phyloP scores from a whole-genome alignment of 2,329 filamentous ascomycete genomes.

The Alternaria sp. region DNA sequence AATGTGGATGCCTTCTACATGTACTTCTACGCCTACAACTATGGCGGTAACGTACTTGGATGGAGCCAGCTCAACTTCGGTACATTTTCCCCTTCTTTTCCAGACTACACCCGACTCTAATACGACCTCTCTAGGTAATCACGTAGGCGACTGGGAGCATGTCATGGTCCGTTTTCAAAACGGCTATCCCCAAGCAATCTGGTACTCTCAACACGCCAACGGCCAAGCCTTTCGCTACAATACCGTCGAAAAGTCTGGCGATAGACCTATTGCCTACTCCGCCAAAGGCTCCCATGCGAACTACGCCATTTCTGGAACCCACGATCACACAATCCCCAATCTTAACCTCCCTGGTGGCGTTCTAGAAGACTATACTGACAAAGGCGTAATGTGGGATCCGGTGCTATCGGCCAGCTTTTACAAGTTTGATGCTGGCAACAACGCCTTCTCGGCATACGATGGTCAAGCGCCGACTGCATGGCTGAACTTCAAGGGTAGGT shows the following conservation, averaged over 20 bases:
- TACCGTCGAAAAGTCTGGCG: conserved; percentile 61
- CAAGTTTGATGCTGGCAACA: conserved; percentile 55
- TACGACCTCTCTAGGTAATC: conserved; percentile 54
- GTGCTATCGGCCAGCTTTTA: conserved; percentile 64
- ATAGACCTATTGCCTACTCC: conserved; percentile 65
- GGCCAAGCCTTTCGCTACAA: conserved; percentile 70
- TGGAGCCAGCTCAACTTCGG: conserved; percentile 55
- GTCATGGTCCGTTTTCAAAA: conserved; percentile 71
- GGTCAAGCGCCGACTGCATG: conserved; percentile 60
- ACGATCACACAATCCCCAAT: conserved; percentile 70
- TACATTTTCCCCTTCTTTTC: neutral
- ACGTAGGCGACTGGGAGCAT: conserved; percentile 74
- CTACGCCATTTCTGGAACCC: conserved; percentile 66
- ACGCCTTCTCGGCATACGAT: conserved; percentile 59
- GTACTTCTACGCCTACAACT: conserved; percentile 68
- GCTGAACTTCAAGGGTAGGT: conserved; percentile 65
- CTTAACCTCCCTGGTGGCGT: conserved; percentile 63
- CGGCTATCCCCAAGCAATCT: conserved; percentile 63
- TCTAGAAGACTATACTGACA: conserved; percentile 63
- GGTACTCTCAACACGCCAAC: conserved; percentile 69
- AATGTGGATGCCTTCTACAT: conserved; percentile 69
- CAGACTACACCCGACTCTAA: neutral
- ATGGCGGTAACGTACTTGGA: conserved; percentile 60
- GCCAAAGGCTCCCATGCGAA: conserved; percentile 70
- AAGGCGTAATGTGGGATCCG: conserved; percentile 69